Base-by-base conservation (phyloP, 345 rosid genomes). In the Pistacia integerrima region DNA sequence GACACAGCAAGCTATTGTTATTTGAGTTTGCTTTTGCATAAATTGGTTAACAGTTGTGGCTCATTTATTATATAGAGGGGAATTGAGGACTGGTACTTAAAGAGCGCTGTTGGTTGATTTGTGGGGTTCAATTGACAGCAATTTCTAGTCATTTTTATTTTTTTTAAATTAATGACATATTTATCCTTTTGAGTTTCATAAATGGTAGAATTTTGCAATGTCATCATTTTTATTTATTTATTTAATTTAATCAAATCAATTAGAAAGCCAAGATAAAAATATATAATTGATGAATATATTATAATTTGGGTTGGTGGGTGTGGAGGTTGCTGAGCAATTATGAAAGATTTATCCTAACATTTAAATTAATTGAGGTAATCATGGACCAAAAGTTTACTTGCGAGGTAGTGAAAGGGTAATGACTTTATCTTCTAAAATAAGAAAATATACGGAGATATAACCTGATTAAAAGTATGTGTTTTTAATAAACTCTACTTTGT, bases 341-440 rank as follows among this genome's bases (percentile, higher is more conserved):
- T 52, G 51, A 64, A 41, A 49, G 48, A 2, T 59, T 71, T 57
- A 35, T 71, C 54, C 33, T 30, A 30, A 30, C 33, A 11, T 54
- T 13, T 52, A 3, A 55, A 8, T 70, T 69, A 5, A 46, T 46
- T 14, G 8, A 68, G 72, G 41, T 51, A 54, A 44, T 54, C 41
- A 44, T 44, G 10, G 55, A 57, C 57, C 58, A 25, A 66, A 70
- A 51, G 13, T 8, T 63, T 30, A 30, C 2, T 30, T 30, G 33
- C 1, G 33, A 30, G 25, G 67, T 11, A 33, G 20, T 33, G 38
- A 22, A 61, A 64, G 4, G 55, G 33, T 33, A 58, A 18, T 80
- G 33, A 64, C 84, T 18, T 81, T 78, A 30, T 54, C 86, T 84
- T 80, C 74, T 64, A 78, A 78, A 68, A 72, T 76, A 83, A 83